A percentile compares a stretch with the other conserved stretches of the same genome.
Conservation (phyloP, 2,329 filamentous ascomycete genomes). For the Colletotrichum destructivum region DNA sequence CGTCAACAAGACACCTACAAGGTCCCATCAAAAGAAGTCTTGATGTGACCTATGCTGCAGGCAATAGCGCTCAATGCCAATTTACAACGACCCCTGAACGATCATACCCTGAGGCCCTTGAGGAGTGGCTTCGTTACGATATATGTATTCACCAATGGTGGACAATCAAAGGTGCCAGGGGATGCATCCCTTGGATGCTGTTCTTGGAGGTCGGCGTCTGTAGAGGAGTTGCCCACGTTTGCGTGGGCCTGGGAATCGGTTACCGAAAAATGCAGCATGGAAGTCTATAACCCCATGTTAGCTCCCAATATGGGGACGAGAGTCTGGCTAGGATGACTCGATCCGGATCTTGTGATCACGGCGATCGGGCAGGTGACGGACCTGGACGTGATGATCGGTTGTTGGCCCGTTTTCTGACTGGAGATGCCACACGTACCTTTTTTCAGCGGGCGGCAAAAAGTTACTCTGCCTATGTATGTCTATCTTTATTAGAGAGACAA, state of each 20-base stretch:
- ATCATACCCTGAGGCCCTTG: conserved; percentile 20
- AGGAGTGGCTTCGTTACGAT: background rate
- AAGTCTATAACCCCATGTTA: background rate
- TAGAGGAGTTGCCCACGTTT: conserved; percentile 1
- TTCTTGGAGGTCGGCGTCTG: background rate
- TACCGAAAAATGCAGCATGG: background rate
- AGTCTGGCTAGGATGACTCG: background rate
- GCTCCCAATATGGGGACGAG: background rate
- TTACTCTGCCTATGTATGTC: too few species aligned
- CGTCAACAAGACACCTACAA: conserved; percentile 1
- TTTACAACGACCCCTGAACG: conserved; percentile 26
- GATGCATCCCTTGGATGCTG: conserved; percentile 15
- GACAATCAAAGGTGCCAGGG: background rate
- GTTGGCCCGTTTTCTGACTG: too few species aligned
- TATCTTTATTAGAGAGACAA: too few species aligned
- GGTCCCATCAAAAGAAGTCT: conserved; percentile 7
- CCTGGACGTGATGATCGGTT: too few species aligned
- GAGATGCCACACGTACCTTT: too few species aligned
- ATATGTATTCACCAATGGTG: background rate
- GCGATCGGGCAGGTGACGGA: background rate
- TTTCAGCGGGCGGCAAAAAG: too few species aligned
- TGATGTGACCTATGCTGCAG: conserved; percentile 20
- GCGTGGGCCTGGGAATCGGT: background rate
- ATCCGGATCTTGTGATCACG: background rate
- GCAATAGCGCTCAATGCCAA: conserved; percentile 9